Evolutionary conservation across 331 rosid genomes (phyloP), one percentile per base, ranked within the genome.

Genomic region (Saraca asoca): DNA sequence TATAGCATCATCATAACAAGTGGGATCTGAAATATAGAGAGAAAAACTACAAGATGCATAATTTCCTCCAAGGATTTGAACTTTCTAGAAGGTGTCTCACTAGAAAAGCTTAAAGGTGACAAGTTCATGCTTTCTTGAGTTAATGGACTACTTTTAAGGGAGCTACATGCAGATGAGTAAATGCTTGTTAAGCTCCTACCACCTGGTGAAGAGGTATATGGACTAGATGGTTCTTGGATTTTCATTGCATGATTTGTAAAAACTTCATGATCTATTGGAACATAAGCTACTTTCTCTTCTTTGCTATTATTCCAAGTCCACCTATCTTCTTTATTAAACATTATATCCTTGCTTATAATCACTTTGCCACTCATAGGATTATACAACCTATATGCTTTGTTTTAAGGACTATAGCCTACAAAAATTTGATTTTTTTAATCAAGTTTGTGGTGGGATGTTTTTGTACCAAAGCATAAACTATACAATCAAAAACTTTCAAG

Each of bases 381-480:
- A 60, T 60, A 60, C 12, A 60, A 15, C 10, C 49, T 60, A 18
- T 60, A 60, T 13, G 49, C 66, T 60, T 60, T 38, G 24, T 50
- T 37, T 9, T 38, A 2, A 0, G 66, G 9, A 12, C 13, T 37
- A 7, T 35, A 60, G 1, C 51, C 13, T 38, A 37, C 2, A 60
- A 60, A 60, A 35, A 51, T 1, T 51, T 5, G 1, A 51, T 51
- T 51, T 55, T 34, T 55, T 17, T 9, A 16, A 12, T 9, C 53
- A 9, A 42, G 5, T 24, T 13, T 20, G 0, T 12, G 14, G 9
- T 6, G 0, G 9, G 0, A 12, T 42, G 5, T 1, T 12, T 1
- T 24, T 24, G 1, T 24, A 24, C 31, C 1, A 24, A 24, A 24
- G 31, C 31, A 1, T 1, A 24, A 1, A 3, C 31, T 24, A 24